phyloP scores from a whole-genome alignment of 768 basidiomycete genomes.

The Pisolithus microcarpus region DNA sequence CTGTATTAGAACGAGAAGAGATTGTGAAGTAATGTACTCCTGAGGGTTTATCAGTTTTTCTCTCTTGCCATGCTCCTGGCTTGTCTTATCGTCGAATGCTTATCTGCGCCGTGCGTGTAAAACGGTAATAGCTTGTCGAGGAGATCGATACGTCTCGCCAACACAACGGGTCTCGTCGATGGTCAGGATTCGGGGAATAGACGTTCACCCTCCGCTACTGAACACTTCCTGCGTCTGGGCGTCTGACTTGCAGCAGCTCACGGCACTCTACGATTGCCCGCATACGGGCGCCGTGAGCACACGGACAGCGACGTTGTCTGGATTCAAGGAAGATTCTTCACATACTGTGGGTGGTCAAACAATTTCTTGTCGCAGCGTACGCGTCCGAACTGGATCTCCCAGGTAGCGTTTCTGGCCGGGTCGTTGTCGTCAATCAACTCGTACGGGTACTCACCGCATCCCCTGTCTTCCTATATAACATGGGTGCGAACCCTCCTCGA shows the following conservation, averaged over 20 bases:
- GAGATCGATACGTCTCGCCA: background rate
- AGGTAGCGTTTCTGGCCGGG: slow-evolving; percentile 56
- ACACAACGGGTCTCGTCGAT: slow-evolving; percentile 27
- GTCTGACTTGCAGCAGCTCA: slow-evolving; percentile 56
- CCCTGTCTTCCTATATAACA: slow-evolving; percentile 54
- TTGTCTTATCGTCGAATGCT: background rate
- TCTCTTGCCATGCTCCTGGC: background rate
- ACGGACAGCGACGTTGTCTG: slow-evolving; percentile 63
- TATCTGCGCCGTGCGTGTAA: background rate
- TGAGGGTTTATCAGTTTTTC: no score
- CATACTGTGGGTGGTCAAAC: slow-evolving; percentile 46
- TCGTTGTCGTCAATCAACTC: slow-evolving; percentile 66
- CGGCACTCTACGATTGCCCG: slow-evolving; percentile 55
- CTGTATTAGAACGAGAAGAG: slow-evolving; percentile 90
- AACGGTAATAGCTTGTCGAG: background rate
- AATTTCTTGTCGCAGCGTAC: background rate
- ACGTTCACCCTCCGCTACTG: slow-evolving; percentile 57
- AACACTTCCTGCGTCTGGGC: slow-evolving; percentile 84
- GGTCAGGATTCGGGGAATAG: slow-evolving; percentile 51
- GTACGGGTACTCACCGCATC: slow-evolving; percentile 81
- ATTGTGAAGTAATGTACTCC: slow-evolving; percentile 54
- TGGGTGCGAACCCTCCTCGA: slow-evolving; percentile 49
- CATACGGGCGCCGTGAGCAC: slow-evolving; percentile 78
- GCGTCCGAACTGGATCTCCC: slow-evolving; percentile 1
- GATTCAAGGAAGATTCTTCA: slow-evolving; percentile 57